A percentile compares a stretch with the other conserved stretches of the same genome.
Evolutionary conservation across 108 stramenopile genomes (phyloP).

Genomic region (Skeletonema menzelii): DNA sequence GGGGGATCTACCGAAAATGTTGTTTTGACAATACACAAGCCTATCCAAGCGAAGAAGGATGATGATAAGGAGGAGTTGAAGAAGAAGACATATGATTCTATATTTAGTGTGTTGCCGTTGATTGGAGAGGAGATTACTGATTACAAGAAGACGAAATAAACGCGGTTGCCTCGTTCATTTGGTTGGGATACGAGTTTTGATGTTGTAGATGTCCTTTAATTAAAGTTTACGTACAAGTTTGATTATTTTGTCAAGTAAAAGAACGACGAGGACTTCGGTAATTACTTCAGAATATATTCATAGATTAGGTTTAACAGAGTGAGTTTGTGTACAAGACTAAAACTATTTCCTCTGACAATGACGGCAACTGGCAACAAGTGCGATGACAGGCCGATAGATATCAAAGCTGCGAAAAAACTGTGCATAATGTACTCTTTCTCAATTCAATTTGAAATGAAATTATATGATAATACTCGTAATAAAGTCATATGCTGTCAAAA

Average conservation of each 20-base stretch:
- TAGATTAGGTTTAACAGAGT: no score
- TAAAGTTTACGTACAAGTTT: neutral
- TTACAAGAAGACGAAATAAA: conserved; percentile 26
- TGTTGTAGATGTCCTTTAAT: neutral
- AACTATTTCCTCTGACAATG: no score
- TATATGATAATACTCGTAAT: conserved; percentile 1
- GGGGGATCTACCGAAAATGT: conserved; percentile 43
- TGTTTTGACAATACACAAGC: conserved; percentile 66
- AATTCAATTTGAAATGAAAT: conserved; percentile 1
- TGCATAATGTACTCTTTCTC: neutral
- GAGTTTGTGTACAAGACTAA: no score
- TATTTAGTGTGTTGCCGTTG: conserved; percentile 72
- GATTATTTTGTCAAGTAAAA: neutral
- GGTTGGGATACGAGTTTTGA: neutral
- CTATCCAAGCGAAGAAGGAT: conserved; percentile 50
- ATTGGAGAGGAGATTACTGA: conserved; percentile 42
- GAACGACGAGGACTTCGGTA: neutral
- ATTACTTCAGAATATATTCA: neutral
- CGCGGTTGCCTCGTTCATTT: neutral
- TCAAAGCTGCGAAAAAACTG: neutral
- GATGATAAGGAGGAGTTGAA: conserved; percentile 73
- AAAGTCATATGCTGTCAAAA: neutral
- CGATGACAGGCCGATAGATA: neutral
- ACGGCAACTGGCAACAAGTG: no score
- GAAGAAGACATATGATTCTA: conserved; percentile 58